A percentile compares a stretch with the other conserved stretches of the same genome.
These are phyloP conservation scores for Croton laevigatus DNA, from an alignment of 441 rosid species.

Conservation along the genomic window DNA sequence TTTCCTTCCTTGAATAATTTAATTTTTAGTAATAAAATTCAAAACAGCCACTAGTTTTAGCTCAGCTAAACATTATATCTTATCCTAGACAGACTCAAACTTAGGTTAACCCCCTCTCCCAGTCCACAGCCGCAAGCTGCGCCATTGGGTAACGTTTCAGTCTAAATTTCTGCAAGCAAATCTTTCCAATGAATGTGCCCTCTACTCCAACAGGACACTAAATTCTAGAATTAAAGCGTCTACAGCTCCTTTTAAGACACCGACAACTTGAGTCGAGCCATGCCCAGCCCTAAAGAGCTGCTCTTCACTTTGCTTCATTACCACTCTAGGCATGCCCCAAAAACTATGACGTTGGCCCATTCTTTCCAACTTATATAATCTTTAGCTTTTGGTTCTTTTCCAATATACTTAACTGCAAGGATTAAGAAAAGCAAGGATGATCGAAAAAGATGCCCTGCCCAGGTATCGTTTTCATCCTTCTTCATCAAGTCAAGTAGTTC, in stretches of 20 bases:
- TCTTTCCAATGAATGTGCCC: not conserved
- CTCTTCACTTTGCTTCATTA: conserved; percentile 43
- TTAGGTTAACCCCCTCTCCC: conserved; percentile 14
- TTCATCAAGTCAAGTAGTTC: not conserved
- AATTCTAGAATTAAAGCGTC: conserved; percentile 6
- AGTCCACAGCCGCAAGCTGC: conserved; percentile 3
- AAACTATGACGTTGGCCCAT: conserved; percentile 15
- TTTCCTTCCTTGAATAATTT: no score
- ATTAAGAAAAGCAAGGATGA: no score
- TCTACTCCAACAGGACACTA: conserved; percentile 22
- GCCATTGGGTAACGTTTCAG: not conserved
- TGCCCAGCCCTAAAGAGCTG: not conserved
- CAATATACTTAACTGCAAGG: no score
- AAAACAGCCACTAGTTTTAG: conserved; percentile 23
- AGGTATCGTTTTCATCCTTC: not conserved
- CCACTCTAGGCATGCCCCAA: conserved; percentile 49
- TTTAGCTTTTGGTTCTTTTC: not conserved
- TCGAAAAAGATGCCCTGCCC: conserved; percentile 2
- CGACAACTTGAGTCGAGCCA: conserved; percentile 2
- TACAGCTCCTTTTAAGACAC: not conserved
- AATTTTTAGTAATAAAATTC: not conserved
- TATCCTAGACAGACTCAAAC: not conserved
- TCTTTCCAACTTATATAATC: not conserved
- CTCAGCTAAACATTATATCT: conserved; percentile 18
- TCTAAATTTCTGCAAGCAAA: not conserved